Evolutionary conservation across 148 eudicot species (phyloP), one percentile per base, ranked within the genome.

Genomic region (Polygonum aviculare): DNA sequence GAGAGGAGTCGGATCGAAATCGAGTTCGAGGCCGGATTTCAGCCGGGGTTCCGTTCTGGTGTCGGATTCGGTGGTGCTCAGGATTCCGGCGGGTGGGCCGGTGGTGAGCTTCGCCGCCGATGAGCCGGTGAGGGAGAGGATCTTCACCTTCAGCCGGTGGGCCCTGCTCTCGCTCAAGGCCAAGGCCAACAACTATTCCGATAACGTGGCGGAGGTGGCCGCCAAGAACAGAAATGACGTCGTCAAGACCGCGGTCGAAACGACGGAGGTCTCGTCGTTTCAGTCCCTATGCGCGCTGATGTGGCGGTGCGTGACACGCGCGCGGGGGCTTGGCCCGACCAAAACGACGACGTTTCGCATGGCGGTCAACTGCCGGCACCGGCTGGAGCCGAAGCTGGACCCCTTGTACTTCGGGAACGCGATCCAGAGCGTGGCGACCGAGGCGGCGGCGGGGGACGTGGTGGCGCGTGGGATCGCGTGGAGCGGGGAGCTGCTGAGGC

Each of bases 261-360:
- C 74, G 49, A 70, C 75, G 11, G 84, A 84, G 70, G 82, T 93
- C 18, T 93, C 94, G 1, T 89, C 94, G 0, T 93, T 91, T 52
- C 93, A 88, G 55, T 89, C 94, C 14, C 82, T 93, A 3, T 50
- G 80, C 19, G 89, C 91, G 5, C 86, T 85, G 78, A 78, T 93
- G 12, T 91, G 98, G 98, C 82, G 88, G 16, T 78, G 90, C 4
- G 91, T 93, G 49, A 89, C 91, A 0, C 85, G 87, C 44, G 92
- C 89, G 1, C 79, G 90, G 71, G 80, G 84, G 3, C 77, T 90
- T 7, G 41, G 78, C 0, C 52, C 22, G 0, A n/a, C 31, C 2
- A 86, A 88, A 50, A 77, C 81, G 78, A 91, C 96, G 21, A 83
- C 85, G 73, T 93, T 89, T 62, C 4, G 88, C 8, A 78, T 93